Conservation (phyloP, 805 yeast species). For the Geotrichum ghanense region DNA sequence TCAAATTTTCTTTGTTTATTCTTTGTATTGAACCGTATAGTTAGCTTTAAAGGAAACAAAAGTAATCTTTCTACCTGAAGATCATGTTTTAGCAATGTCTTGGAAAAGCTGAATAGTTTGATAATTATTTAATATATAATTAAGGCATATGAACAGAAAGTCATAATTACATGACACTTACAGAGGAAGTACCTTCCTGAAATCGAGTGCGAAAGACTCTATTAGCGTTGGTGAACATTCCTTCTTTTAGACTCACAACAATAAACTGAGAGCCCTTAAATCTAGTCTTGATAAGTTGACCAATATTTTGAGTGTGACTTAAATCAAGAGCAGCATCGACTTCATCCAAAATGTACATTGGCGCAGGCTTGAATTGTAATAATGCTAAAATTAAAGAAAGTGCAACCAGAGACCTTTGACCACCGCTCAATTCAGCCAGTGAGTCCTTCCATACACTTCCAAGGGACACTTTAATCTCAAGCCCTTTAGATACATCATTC, state of each 20-base stretch:
- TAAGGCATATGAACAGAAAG: too few species aligned
- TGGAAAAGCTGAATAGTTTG: too few species aligned
- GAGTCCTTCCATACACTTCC: constrained; percentile 96
- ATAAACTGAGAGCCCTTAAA: constrained; percentile 95
- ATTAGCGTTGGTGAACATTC: constrained; percentile 96
- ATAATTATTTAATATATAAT: too few species aligned
- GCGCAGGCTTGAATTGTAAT: constrained; percentile 93
- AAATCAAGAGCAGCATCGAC: constrained; percentile 97
- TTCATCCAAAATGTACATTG: constrained; percentile 95
- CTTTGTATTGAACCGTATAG: too few species aligned
- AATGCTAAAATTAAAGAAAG: constrained; percentile 84
- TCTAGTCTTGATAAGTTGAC: constrained; percentile 87
- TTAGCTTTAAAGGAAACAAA: too few species aligned
- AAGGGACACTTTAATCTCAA: constrained; percentile 78
- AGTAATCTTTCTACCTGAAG: too few species aligned
- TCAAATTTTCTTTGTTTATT: too few species aligned
- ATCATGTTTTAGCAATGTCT: too few species aligned
- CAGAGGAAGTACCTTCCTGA: constrained; percentile 94
- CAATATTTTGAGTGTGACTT: constrained; percentile 95
- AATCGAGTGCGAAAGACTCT: constrained; percentile 86
- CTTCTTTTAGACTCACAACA: constrained; percentile 93
- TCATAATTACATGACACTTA: constrained; percentile 24
- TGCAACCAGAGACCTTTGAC: constrained; percentile 92
- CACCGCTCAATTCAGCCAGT: constrained; percentile 90
- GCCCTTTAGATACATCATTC: constrained; percentile 78